Base-by-base conservation (phyloP, 768 basidiomycete species). In the Pilatotrama ljubarskyi region DNA sequence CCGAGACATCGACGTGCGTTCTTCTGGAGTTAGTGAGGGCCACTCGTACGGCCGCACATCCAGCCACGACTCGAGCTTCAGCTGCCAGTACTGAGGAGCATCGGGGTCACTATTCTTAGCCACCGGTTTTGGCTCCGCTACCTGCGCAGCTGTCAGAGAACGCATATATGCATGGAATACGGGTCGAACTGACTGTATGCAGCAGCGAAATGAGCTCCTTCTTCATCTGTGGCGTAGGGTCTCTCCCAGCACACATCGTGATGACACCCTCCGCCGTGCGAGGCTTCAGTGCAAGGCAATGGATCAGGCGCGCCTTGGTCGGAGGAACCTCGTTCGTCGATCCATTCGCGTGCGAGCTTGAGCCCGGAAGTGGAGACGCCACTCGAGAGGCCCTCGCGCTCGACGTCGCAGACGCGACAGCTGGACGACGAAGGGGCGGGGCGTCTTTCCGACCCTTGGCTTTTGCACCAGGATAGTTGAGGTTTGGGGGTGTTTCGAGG, bases 31-130 rank as follows among this genome's bases (percentile, higher is more conserved):
- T 25, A 87, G 75, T 26, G 75, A 75, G 0, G 78, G 74, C 79
- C 82, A 88, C 61, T 84, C 86, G 58, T 78, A 84, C 0, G 90
- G 90, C 6, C 87, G 84, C 24, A 90, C 85, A 66, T 91, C 85
- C 35, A 76, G 76, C 88, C 89, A 91, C 2, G 82, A 74, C 18
- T 72, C 67, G 22, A 78, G 73, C 62, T 84, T 87, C 59, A 90
- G 81, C 32, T 73, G 67, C 79, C 86, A 91, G 0, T 64, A 66
- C 57, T 76, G 75, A 8, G 77, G 73, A 20, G 75, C 75, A 57
- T 74, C 70, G 1, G 73, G 37, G 8, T 57, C 73, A 29, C 70
- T 78, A 64, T 69, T 77, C 29, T 71, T 59, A 0, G 73, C 65
- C 20, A 69, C 58, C 13, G 68, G 61, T 1, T 53, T 64, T 36